Evolutionary conservation across 768 basidiomycete species (phyloP), one percentile per base, ranked within the genome.

Genomic region (Boletus bicolor): DNA sequence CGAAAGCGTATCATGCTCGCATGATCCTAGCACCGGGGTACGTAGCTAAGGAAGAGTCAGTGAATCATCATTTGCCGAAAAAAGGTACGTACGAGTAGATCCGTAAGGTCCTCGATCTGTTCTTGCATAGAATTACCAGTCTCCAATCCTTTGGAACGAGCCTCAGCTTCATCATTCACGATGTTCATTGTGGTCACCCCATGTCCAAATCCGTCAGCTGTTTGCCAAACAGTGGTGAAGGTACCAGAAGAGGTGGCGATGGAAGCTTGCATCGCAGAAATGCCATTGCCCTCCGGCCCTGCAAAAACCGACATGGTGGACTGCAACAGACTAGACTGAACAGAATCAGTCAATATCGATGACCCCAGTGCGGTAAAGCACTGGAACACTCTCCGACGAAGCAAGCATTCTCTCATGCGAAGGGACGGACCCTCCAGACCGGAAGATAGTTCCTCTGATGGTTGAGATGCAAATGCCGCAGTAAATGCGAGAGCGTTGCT

Each of bases 401-500:
- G 81, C 19, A 94, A 79, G 14, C 88, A 82, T 68, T 98, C 96
- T 36, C 91, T 80, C 35, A 88, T 86, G 19, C 86, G 81, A 32
- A 98, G 77, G 2, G 80, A 79, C 1, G 91, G 75, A 0, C 77
- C 79, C 52, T 77, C 75, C 10, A 65, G 64, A 7, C 62, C 60
- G 35, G 70, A 56, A n/a, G 76, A 73, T 2, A 70, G 74, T 52
- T 93, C 92, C 41, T 91, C 87, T 2, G 83, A 74, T 54, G 82
- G 81, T 50, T 86, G 84, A 0, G 82, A 79, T 19, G 89, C 73
- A 71, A 95, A 94, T n/a, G 85, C 83, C 60, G 88, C 90, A 15
- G 88, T 84, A 68, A 98, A 98, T 3, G 84, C 79, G n/a, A 98
- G 82, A 0, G 93, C 91, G 62, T 98, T 98, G 67, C 85, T 83